Conservation (phyloP, 2,329 filamentous ascomycete genomes). For the Aureobasidium sp. region DNA sequence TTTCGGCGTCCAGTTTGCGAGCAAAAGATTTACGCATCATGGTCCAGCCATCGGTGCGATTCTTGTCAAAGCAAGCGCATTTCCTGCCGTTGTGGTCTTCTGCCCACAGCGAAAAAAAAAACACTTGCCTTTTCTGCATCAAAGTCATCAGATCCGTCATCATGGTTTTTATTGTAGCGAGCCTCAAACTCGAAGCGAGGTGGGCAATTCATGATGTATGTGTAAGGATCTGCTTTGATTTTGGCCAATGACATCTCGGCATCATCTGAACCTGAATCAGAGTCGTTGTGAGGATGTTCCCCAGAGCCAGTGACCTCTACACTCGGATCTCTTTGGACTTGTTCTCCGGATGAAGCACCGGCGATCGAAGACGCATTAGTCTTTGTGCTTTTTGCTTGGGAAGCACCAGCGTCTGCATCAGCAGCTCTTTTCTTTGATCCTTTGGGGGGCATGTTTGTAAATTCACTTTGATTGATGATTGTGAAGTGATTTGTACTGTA, state of each 20-base stretch:
- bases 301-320: background rate
- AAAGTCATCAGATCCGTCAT: background rate
- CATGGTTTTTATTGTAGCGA: background rate
- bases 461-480: no score
- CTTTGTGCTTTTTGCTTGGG: constrained; percentile 3
- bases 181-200: constrained; percentile 4
- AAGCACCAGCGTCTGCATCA: background rate
- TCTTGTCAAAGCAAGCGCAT: constrained; percentile 9
- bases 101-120: no score
- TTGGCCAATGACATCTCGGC: background rate
- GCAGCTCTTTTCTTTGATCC: constrained; percentile 6
- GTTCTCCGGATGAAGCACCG: background rate
- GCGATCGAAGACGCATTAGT: background rate
- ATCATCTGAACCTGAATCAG: background rate
- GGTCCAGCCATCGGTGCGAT: background rate
- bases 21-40: constrained; percentile 11
- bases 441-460: constrained; percentile 5
- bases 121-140: background rate
- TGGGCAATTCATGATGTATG: background rate
- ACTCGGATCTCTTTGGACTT: background rate
- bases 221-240: background rate
- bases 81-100: background rate
- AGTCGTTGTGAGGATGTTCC: background rate
- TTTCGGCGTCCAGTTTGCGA: background rate
- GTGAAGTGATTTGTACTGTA: background rate